These are phyloP conservation scores for Xylaria sp. DNA, from an alignment of 2,329 filamentous ascomycete species.

Conservation along the genomic window DNA sequence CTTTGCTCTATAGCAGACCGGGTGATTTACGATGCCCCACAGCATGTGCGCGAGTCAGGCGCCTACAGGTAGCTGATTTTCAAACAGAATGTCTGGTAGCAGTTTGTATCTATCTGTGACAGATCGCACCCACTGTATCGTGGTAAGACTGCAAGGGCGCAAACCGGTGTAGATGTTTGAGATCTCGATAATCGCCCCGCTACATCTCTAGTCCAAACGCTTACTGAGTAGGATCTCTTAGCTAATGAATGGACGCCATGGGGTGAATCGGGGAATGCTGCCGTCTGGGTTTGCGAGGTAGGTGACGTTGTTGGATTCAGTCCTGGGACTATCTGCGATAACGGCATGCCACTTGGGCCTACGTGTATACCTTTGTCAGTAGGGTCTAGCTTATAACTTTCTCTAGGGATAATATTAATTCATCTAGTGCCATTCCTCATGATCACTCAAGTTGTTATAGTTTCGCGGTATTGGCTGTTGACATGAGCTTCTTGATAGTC, in stretches of 20 bases:
- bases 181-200: conserved; percentile 39
- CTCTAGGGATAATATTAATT: neutral
- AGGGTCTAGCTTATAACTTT: neutral
- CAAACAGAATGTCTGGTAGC: neutral
- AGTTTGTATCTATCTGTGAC: conserved; percentile 6
- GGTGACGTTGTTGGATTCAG: conserved; percentile 16
- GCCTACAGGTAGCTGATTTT: neutral
- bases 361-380: neutral
- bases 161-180: conserved; percentile 34
- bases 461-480: neutral
- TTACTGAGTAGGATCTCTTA: neutral
- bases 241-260: conserved; percentile 17
- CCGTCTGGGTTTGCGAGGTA: conserved; percentile 4
- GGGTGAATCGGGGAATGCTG: conserved; percentile 13
- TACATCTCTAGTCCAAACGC: conserved; percentile 1
- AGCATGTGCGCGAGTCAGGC: conserved; percentile 5
- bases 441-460: neutral
- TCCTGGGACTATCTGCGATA: neutral
- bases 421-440: neutral
- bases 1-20: neutral
- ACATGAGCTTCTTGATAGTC: neutral
- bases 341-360: neutral
- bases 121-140: conserved; percentile 30
- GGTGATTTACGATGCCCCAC: neutral
- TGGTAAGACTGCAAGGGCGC: conserved; percentile 33